Percentiles rank a stretch among this genome's conserved stretches.
Evolutionary conservation across 208 protist species (phyloP).

Genomic region (Leishmania martiniquensis): DNA sequence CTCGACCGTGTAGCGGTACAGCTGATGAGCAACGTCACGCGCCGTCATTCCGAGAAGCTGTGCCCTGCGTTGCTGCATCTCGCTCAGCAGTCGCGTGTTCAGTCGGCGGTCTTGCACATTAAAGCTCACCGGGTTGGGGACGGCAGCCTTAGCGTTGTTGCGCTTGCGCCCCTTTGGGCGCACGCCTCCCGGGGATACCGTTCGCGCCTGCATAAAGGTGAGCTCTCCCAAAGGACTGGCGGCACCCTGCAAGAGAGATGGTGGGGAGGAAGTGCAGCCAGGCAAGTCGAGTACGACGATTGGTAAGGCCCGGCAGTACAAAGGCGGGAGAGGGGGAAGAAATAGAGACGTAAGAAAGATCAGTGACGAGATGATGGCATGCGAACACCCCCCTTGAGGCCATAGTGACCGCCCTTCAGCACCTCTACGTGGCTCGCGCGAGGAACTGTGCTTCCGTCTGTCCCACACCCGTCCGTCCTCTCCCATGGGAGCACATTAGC

Average conservation of each 20-base stretch:
- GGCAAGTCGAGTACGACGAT: not conserved
- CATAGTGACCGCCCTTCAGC: not conserved
- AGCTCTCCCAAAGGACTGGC: too few species aligned
- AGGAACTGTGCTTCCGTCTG: not conserved
- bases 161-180: constrained; percentile 8
- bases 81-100: constrained; percentile 54
- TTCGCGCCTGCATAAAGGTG: not conserved
- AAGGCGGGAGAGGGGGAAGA: not conserved
- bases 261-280: not conserved
- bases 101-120: constrained; percentile 74
- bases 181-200: not conserved
- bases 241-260: not conserved
- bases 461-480: not conserved
- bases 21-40: constrained; percentile 52
- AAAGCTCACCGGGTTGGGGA: constrained; percentile 33
- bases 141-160: not conserved
- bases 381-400: not conserved
- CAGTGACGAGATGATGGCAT: too few species aligned
- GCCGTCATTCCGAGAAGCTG: constrained; percentile 56
- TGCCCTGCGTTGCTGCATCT: constrained; percentile 53
- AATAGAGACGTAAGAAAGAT: not conserved
- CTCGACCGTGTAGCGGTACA: constrained; percentile 34
- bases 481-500: not conserved
- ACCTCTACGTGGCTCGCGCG: constrained; percentile 3
- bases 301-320: constrained; percentile 1